Evolutionary conservation across 305 asterid genomes (phyloP), one percentile per base, ranked within the genome.

Genomic region (Solanum chacoense): DNA sequence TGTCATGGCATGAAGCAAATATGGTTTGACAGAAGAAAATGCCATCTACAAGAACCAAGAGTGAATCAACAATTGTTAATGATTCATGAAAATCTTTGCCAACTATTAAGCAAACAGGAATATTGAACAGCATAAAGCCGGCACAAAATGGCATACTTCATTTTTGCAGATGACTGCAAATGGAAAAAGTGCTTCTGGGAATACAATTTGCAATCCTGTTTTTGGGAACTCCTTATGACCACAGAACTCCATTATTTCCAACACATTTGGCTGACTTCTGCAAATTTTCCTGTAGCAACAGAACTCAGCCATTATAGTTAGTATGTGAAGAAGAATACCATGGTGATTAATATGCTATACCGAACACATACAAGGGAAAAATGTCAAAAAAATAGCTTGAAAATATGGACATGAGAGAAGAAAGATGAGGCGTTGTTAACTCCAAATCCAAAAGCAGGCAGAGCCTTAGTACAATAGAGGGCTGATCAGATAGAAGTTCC

Each of bases 1-100:
- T 34, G 98, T 95, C 92, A 97, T 74, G 59, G 98, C 90, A 92
- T 94, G 94, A 87, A 97, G 98, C 93, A 93, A 72, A 92, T 92
- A 92, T 35, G 90, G 92, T 88, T 92, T 91, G 96, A 91, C 80
- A 92, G 90, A 88, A 89, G 84, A 40, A 89, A 89, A 88, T 88
- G 89, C 97, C 95, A 96, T 93, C 91, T 78, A 59, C 77, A 91
- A 89, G 89, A 75, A 84, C 74, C 87, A 84, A 50, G 31, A 50
- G 87, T 20, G 45, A 71, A 84, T 31, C 74, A 55, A 84, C 32
- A 55, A 55, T 32, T 55, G 87, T 42, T 34, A 40, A 74, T 32
- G 55, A 12, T 55, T 71, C 85, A 76, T 34, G 50, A 87, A 50
- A 87, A 63, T 34, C 18, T 45, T 36, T 32, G 50, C 11, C 55